Evolutionary conservation across 2,329 filamentous ascomycete species (phyloP), one percentile per base, ranked within the genome.

Genomic region (Lanzia echinophila): DNA sequence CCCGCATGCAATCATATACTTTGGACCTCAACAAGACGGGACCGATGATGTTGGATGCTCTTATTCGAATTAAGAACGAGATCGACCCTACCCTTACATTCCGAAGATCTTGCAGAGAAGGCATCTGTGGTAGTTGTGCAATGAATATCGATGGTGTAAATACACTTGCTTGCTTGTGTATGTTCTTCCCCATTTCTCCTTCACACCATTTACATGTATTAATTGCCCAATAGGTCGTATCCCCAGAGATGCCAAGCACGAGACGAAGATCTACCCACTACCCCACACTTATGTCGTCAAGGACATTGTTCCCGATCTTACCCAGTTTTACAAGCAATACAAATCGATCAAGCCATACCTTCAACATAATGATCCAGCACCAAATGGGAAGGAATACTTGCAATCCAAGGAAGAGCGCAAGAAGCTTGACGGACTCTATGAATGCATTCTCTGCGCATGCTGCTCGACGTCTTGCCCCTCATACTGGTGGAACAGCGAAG

Each of bases 121-220:
- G 94, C 65, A 99, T 99, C 68, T 99, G 94, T 71, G 94, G 94
- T 63, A 95, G 89, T 73, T 99, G 94, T 72, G 94, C 94, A 63
- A 99, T 99, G 94, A 99, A 99, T 80, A 97, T 99, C 72, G 95
- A 97, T 72, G 94, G 94, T 72, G 88, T 95, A 68, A 99, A 99
- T 79, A 99, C 94, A 55, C 76, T 99, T 67, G 94, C 94, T 64
- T 99, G 94, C 75, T 77, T 99, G 70, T 99, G 94, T 96, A 88
- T 65, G 87, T 28, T 28, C 84, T 36, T 38, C 20, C 10, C 20
- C n/a, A 50, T 22, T 51, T 39, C 38, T 39, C 24, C 32, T 50
- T 24, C 42, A 54, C 2, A 41, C 28, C 19, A 28, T 31, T 13
- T 33, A 13, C 5, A 31, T 20, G 22, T 62, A 61, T 69, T 70